Evolutionary conservation across 2,329 filamentous ascomycete species (phyloP), one percentile per base, ranked within the genome.

Genomic region (Cordyceps militaris): DNA sequence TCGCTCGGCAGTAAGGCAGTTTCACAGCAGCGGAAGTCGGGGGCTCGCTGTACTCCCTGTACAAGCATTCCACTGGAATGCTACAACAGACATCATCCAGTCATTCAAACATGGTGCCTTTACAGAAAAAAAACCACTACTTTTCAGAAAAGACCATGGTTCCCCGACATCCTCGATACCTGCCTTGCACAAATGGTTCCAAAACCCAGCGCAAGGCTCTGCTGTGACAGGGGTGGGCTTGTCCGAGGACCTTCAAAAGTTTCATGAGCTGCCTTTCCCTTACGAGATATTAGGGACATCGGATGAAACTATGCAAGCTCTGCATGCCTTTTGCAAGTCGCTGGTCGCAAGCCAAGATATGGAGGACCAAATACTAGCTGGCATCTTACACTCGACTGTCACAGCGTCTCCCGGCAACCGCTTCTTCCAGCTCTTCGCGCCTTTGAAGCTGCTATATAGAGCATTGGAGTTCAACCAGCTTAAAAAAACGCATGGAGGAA

Each of bases 361-460:
- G 26, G 62, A 62, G 16, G 70, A 73, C 38, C 66, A 65, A 34
- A 61, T 69, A 14, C 58, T 74, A 26, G 66, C 68, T 6, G 65
- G 64, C 21, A 68, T 71, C 13, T 63, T 72, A 61, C 61, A 66
- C 44, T 60, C 63, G 10, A 64, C 68, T 5, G 49, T 71, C 4
- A 40, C 60, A 34, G 63, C 68, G 11, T 16, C 58, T 2, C 44
- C 49, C 2, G 54, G 53, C 8, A 61, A 70, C 51, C 70, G 64
- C 30, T 89, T 84, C 66, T 78, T 76, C 28, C 79, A 79, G 51
- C 76, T 88, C 47, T 66, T 81, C 26, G 84, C 83, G 1, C 82
- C 85, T 0, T 72, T 96, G 0, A 75, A 74, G 38, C 76, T 93
- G 34, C 82, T 95, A 48, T 71, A 87, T 16, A 78, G 83, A 49